Percentiles rank a stretch among this genome's conserved stretches.
These are phyloP conservation scores for Lichtheimia corymbifera DNA, from an alignment of 371 early-diverging fungal species.

Conservation along the genomic window DNA sequence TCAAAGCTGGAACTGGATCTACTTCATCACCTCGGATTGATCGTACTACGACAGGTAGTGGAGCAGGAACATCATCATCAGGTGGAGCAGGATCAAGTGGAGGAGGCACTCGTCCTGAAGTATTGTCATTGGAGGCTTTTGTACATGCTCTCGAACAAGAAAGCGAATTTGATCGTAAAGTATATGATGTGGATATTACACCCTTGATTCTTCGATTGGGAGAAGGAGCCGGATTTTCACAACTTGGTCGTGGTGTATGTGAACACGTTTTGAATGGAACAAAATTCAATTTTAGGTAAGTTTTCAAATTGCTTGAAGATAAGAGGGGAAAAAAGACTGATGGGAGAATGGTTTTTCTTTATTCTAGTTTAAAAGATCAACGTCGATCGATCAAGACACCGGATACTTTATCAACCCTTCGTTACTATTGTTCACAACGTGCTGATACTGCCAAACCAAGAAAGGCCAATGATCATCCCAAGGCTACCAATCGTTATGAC, in stretches of 20 bases:
- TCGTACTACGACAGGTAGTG: neutral
- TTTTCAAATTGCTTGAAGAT: neutral
- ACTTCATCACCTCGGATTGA: neutral
- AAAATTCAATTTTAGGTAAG: conserved; percentile 52
- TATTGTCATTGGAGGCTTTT: conserved; percentile 31
- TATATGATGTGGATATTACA: conserved; percentile 40
- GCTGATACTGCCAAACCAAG: conserved; percentile 49
- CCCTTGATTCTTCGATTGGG: conserved; percentile 29
- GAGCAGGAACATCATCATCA: conserved; percentile 4
- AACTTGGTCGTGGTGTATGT: conserved; percentile 48
- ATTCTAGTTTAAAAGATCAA: conserved; percentile 48
- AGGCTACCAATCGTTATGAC: conserved; percentile 43
- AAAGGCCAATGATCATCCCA: conserved; percentile 43
- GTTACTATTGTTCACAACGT: conserved; percentile 54
- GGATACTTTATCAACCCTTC: conserved; percentile 43
- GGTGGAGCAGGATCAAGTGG: neutral
- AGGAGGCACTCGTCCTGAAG: neutral
- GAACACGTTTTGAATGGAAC: conserved; percentile 48
- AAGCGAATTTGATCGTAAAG: conserved; percentile 42
- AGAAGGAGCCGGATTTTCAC: conserved; percentile 41
- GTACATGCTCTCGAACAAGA: conserved; percentile 38
- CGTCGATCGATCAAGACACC: conserved; percentile 48
- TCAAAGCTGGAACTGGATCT: neutral
- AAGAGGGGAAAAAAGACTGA: too few species aligned
- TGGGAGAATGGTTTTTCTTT: neutral